Evolutionary conservation across 306 rosid species (phyloP).

Genomic region (Biancaea sappan): DNA sequence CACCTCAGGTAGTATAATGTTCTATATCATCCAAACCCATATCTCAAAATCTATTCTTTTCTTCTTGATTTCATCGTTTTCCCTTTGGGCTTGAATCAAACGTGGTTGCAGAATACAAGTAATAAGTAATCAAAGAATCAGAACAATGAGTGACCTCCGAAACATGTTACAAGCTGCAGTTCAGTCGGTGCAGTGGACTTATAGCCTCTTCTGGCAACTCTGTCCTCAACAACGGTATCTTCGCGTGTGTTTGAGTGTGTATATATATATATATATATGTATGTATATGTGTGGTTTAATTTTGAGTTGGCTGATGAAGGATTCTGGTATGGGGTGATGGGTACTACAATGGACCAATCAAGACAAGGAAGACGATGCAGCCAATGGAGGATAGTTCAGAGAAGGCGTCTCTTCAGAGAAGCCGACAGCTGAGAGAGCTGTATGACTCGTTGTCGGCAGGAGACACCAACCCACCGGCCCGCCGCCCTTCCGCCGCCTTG

Average conservation of each 20-base stretch:
- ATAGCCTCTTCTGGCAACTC: conserved; percentile 72
- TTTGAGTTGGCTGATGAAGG: too few species aligned
- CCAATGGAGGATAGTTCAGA: conserved; percentile 59
- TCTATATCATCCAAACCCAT: too few species aligned
- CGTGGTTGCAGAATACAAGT: too few species aligned
- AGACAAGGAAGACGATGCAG: conserved; percentile 69
- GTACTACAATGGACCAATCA: conserved; percentile 75
- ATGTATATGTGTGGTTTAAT: too few species aligned
- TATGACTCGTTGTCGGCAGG: conserved; percentile 57
- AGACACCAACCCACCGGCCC: conserved; percentile 50
- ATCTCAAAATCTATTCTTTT: too few species aligned
- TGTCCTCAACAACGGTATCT: conserved; percentile 64
- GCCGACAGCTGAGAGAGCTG: conserved; percentile 79
- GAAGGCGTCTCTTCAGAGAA: conserved; percentile 60
- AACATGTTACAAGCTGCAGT: conserved; percentile 63
- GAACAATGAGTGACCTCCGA: conserved; percentile 52
- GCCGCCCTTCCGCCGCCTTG: conserved; percentile 70
- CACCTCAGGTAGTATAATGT: too few species aligned
- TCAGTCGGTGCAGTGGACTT: conserved; percentile 82
- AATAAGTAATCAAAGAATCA: too few species aligned
- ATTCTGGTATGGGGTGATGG: conserved; percentile 70
- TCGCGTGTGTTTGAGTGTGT: too few species aligned
- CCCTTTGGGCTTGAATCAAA: too few species aligned
- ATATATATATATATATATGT: too few species aligned
- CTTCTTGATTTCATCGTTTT: too few species aligned